A percentile compares a stretch with the other conserved stretches of the same genome.
Conservation (phyloP, 2,329 filamentous ascomycete genomes). For the Dryadomyces quercivorus region DNA sequence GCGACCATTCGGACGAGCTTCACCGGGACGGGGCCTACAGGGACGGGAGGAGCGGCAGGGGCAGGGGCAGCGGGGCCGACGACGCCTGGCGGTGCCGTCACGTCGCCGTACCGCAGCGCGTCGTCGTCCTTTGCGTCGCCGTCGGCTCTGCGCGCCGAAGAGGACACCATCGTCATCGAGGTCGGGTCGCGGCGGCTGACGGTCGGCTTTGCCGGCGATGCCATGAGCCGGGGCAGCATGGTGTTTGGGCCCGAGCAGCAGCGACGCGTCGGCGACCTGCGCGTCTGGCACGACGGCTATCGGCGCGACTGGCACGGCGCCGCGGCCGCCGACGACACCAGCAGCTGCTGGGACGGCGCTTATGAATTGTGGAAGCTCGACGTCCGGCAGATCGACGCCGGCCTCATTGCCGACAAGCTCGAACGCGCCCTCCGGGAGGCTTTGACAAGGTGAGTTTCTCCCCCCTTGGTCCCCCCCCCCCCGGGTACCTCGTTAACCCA, state of each 20-base stretch:
- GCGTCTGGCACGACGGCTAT: conserved; percentile 51
- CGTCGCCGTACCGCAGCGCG: conserved; percentile 43
- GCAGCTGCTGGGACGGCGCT: conserved; percentile 48
- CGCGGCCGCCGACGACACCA: conserved; percentile 4
- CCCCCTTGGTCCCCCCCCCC: too few relatives aligned
- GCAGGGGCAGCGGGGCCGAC: conserved; percentile 8
- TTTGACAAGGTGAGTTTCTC: conserved; percentile 66
- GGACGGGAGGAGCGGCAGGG: conserved; percentile 15
- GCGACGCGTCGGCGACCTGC: conserved; percentile 69
- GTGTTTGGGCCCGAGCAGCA: conserved; percentile 65
- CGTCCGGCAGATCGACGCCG: conserved; percentile 59
- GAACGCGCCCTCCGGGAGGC: conserved; percentile 72
- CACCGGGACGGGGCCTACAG: neutral
- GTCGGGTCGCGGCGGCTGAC: conserved; percentile 67
- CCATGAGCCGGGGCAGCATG: conserved; percentile 57
- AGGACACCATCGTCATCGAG: conserved; percentile 76
- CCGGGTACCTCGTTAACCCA: too few relatives aligned
- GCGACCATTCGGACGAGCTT: conserved; percentile 35
- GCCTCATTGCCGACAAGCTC: conserved; percentile 73
- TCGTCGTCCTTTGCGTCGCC: conserved; percentile 45
- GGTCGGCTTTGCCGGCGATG: conserved; percentile 79
- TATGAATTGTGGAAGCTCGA: conserved; percentile 73
- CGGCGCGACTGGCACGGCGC: conserved; percentile 31
- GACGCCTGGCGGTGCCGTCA: conserved; percentile 5
- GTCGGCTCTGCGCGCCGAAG: conserved; percentile 57